Percentiles rank a stretch among this genome's conserved stretches.
Conservation (phyloP, 768 basidiomycete species). For the Daedaleopsis nitida region DNA sequence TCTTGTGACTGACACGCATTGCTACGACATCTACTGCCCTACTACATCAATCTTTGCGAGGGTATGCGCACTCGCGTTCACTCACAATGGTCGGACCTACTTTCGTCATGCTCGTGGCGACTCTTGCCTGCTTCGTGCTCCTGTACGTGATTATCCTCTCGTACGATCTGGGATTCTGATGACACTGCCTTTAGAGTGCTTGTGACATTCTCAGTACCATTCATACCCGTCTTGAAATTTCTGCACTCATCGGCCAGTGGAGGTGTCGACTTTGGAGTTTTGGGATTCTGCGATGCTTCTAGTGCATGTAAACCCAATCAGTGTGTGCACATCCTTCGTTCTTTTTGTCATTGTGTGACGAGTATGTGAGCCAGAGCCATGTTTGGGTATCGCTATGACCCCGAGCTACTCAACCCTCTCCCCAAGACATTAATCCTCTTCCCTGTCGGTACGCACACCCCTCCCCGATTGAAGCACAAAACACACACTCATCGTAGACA, state of each 20-base stretch:
- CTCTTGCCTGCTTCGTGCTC: constrained; percentile 8
- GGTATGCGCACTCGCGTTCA: not conserved
- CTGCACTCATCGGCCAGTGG: constrained; percentile 1
- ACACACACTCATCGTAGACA: not conserved
- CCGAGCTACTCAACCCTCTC: not conserved
- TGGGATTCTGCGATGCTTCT: constrained; percentile 10
- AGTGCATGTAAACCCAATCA: not conserved
- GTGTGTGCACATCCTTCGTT: constrained; percentile 1
- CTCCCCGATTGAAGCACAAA: not conserved
- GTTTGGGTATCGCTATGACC: constrained; percentile 7
- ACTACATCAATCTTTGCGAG: not conserved
- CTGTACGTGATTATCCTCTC: constrained; percentile 11
- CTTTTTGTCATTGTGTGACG: not conserved
- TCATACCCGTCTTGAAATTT: constrained; percentile 12
- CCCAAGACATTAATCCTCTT: constrained; percentile 9
- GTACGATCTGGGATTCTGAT: not conserved
- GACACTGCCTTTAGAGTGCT: constrained; percentile 2
- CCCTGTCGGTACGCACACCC: constrained; percentile 6
- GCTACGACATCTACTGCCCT: not conserved
- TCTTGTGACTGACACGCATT: not conserved
- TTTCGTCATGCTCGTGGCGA: constrained; percentile 17
- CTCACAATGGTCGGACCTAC: constrained; percentile 11
- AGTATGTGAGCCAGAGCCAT: not conserved
- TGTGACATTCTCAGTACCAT: constrained; percentile 12
- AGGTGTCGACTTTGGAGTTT: constrained; percentile 7